Evolutionary conservation across 225 moss, liverwort and hornwort species (phyloP).

Genomic region (Lunularia cruciata): DNA sequence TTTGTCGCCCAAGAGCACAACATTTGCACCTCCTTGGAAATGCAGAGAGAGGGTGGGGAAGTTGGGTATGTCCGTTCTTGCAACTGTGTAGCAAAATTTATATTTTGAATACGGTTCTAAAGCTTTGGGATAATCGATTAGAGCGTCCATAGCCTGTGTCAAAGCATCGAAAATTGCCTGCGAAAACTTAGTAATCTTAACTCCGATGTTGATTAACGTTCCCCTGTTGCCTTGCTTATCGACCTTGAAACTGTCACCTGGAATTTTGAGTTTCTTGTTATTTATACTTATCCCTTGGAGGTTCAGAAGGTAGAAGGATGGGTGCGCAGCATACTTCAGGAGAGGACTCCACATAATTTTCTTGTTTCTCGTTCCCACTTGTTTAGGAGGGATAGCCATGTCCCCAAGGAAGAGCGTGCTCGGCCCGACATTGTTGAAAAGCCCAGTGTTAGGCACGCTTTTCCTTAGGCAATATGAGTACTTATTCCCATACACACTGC

Average conservation of each 20-base stretch:
- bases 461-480: constrained; percentile 18
- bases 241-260: neutral
- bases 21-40: constrained; percentile 7
- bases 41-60: constrained; percentile 12
- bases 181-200: neutral
- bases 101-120: neutral
- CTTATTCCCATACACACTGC: neutral
- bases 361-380: neutral
- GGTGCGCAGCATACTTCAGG: constrained; percentile 5
- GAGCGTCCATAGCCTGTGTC: constrained; percentile 1
- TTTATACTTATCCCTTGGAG: constrained; percentile 14
- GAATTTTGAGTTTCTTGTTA: constrained; percentile 8
- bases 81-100: constrained; percentile 8
- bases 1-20: constrained; percentile 1
- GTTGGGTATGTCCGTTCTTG: constrained; percentile 2
- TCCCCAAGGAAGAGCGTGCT: constrained; percentile 20
- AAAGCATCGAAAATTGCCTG: constrained; percentile 4
- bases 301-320: constrained; percentile 6
- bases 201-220: constrained; percentile 14
- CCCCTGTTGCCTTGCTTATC: constrained; percentile 22
- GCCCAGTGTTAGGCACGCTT: neutral
- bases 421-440: constrained; percentile 8
- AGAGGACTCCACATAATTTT: constrained; percentile 16
- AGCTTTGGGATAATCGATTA: constrained; percentile 11
- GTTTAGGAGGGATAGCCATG: constrained; percentile 15